These are phyloP conservation scores for Talaromyces adpressus DNA, from an alignment of 495 filamentous ascomycete species.

Conservation along the genomic window DNA sequence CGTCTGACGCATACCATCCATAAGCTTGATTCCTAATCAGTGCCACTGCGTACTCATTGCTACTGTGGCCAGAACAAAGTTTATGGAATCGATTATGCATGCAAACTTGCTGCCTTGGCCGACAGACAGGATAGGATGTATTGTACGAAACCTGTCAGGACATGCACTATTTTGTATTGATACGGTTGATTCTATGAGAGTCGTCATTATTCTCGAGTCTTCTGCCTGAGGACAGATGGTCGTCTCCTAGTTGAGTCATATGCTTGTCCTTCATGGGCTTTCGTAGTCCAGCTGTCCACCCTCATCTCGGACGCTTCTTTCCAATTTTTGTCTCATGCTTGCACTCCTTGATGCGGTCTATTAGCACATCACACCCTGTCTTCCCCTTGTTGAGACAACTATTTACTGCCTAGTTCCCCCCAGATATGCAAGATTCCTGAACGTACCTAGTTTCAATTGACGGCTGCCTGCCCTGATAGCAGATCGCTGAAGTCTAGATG, in stretches of 20 bases:
- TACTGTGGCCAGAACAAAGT: background rate
- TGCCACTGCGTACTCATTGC: background rate
- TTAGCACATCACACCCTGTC: background rate
- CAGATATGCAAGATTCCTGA: background rate
- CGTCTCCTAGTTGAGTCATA: background rate
- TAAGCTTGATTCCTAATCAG: background rate
- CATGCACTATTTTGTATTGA: background rate
- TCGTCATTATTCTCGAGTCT: background rate
- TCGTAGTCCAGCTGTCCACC: background rate
- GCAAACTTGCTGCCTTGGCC: background rate
- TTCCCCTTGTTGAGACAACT: background rate
- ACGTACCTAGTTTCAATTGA: background rate
- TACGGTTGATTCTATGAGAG: background rate
- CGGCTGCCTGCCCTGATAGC: background rate
- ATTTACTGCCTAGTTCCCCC: background rate
- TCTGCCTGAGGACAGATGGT: background rate
- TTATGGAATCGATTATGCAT: background rate
- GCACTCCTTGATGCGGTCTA: background rate
- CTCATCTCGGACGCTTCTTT: background rate
- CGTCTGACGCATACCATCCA: background rate
- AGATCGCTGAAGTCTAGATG: background rate
- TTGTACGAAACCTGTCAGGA: background rate
- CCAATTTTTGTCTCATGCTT: background rate
- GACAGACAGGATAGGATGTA: background rate
- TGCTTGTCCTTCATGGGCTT: background rate